phyloP scores from a whole-genome alignment of 2,329 filamentous ascomycete species.

The Phialemoniopsis sp. region DNA sequence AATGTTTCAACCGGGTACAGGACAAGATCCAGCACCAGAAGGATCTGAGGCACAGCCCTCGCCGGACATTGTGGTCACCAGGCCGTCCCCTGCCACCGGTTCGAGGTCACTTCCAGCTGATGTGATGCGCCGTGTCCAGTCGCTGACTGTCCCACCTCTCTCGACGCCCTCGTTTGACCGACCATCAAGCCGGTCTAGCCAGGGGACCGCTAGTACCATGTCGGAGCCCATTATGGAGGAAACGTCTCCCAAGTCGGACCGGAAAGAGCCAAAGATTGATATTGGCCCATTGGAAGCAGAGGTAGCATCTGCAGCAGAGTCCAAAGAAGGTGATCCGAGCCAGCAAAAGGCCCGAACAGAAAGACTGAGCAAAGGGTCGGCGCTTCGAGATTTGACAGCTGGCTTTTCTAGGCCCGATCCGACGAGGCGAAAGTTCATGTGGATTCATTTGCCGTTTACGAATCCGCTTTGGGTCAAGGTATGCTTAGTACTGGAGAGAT shows the following conservation, averaged over 20 bases:
- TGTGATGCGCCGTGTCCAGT: slow-evolving; percentile 16
- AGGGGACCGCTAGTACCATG: slow-evolving; percentile 15
- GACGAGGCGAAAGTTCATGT: slow-evolving; percentile 44
- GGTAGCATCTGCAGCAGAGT: slow-evolving; percentile 1
- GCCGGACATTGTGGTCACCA: slow-evolving; percentile 33
- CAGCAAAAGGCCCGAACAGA: slow-evolving; percentile 5
- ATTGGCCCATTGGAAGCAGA: not conserved
- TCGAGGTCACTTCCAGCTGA: slow-evolving; percentile 9
- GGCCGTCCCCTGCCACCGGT: slow-evolving; percentile 16
- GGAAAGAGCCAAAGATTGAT: slow-evolving; percentile 2
- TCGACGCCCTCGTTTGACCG: slow-evolving; percentile 19
- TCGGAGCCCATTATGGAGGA: slow-evolving; percentile 24
- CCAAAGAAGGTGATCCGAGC: not conserved
- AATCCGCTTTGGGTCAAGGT: slow-evolving; percentile 57
- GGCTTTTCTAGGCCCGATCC: slow-evolving; percentile 35
- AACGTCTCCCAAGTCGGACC: slow-evolving; percentile 13
- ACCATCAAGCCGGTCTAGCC: slow-evolving; percentile 21
- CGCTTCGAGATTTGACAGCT: slow-evolving; percentile 24
- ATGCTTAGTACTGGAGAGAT: slow-evolving; percentile 10
- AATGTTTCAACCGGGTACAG: slow-evolving; percentile 10
- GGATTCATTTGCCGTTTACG: slow-evolving; percentile 54
- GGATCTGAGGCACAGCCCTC: slow-evolving; percentile 12
- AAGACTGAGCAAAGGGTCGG: slow-evolving; percentile 8
- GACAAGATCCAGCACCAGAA: not conserved
- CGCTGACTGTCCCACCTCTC: slow-evolving; percentile 24